Percentiles rank a stretch among this genome's conserved stretches.
Evolutionary conservation across 331 rosid species (phyloP).

Genomic region (Quercus tomentella): DNA sequence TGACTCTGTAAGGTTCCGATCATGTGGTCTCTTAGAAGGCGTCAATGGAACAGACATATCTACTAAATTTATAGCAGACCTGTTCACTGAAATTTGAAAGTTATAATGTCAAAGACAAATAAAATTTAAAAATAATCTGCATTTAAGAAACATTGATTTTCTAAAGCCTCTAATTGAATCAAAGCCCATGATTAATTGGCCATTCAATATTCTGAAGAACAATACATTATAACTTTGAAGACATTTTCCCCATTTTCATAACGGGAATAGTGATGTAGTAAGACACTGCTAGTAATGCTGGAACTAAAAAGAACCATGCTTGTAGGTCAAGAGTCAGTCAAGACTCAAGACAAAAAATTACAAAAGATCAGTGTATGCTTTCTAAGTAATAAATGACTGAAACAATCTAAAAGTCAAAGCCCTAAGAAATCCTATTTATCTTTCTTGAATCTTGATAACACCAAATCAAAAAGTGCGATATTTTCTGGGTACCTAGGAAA

Average conservation of each 20-base stretch:
- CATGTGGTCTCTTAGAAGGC: conserved; percentile 71
- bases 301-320: neutral
- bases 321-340: neutral
- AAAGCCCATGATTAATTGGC: neutral
- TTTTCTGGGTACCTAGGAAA: neutral
- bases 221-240: neutral
- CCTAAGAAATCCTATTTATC: neutral
- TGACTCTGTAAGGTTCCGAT: conserved; percentile 28
- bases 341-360: neutral
- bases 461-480: neutral
- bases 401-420: neutral
- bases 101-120: neutral
- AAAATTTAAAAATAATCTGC: neutral
- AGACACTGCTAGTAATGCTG: neutral
- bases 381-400: neutral
- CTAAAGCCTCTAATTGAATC: neutral
- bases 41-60: conserved; percentile 56
- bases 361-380: neutral
- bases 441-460: neutral
- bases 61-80: conserved; percentile 18
- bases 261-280: neutral
- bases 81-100: conserved; percentile 7
- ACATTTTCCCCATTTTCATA: neutral
- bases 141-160: neutral
- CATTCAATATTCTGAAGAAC: neutral